Conservation (phyloP, 2,329 filamentous ascomycete species). For the Venturia carpophila region DNA sequence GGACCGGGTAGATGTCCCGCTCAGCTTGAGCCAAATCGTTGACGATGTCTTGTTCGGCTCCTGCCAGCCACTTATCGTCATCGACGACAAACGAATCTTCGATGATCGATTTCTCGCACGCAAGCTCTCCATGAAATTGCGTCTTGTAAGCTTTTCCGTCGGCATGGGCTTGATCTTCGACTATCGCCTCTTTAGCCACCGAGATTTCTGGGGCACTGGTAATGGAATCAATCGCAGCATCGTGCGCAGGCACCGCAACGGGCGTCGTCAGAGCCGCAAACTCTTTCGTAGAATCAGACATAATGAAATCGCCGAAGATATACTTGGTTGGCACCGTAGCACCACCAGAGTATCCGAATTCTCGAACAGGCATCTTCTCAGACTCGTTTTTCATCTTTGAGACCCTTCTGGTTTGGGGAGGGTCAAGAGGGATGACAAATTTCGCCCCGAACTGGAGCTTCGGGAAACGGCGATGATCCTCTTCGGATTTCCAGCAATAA, state of each 20-base stretch:
- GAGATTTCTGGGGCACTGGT: too few species aligned
- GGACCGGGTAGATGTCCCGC: background rate
- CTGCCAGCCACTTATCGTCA: background rate
- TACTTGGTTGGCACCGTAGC: background rate
- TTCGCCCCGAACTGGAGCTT: background rate
- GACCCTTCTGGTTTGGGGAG: background rate
- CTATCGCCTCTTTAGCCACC: too few species aligned
- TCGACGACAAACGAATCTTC: background rate
- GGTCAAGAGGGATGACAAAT: background rate
- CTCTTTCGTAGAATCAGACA: background rate
- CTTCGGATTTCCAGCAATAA: background rate
- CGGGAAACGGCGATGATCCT: background rate
- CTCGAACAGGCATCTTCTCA: background rate
- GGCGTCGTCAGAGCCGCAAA: background rate
- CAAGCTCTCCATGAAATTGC: background rate
- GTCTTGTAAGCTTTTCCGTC: background rate
- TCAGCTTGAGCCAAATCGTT: background rate
- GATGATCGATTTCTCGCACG: background rate
- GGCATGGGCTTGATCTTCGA: background rate
- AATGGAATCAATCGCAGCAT: background rate
- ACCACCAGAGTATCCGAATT: background rate
- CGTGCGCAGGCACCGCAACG: background rate
- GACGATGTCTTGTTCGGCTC: background rate
- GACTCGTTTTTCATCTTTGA: background rate
- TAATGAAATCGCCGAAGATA: background rate